Evolutionary conservation across 768 basidiomycete genomes (phyloP), one percentile per base, ranked within the genome.

Genomic region (Saitozyma podzolica): DNA sequence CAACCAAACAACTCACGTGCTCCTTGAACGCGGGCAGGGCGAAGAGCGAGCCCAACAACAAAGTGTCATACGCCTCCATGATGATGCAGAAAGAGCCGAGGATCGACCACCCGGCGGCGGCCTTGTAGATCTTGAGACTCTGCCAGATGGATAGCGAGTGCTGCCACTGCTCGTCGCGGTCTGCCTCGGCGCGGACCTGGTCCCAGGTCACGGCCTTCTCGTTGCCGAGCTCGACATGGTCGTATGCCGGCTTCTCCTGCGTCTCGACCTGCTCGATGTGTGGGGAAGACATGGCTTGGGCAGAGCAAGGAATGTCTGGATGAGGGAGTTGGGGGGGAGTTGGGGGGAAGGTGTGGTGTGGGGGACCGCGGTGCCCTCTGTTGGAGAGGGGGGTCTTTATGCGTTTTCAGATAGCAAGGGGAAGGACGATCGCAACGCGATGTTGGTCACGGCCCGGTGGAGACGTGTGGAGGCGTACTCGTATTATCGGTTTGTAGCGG

Each of bases 1-100:
- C 11, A 6, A 20, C 41, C 42, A 17, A 8, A 19, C 9, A 1
- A 40, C 58, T 54, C n/a, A 60, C 58, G 58, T 63, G 62, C 50
- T 64, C 48, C 50, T 64, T 64, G 59, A 65, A 65, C 14, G 64
- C 60, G 3, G 64, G 59, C 9, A 61, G 48, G 40, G 17, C 69
- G 37, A 67, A 70, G 40, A 70, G 53, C 3, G 55, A 59, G 14
- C 69, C 66, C 8, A 70, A 54, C 2, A 70, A 48, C 6, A 64
- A 45, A 16, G 66, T 67, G 51, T 70, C 69, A 40, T 70, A 70
- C 8, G 58, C 50, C 42, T 70, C 69, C 64, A 67, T 67, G 42
- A 70, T 56, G 51, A 70, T 67, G 19, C 61, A 67, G 40, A 54
- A 52, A 13, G 69, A 67, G 6, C 61, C 66, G 9, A 55, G 52